A percentile compares a stretch with the other conserved stretches of the same genome.
Conservation (phyloP, 352 stramenopile genomes). For the Globisporangium polare region DNA sequence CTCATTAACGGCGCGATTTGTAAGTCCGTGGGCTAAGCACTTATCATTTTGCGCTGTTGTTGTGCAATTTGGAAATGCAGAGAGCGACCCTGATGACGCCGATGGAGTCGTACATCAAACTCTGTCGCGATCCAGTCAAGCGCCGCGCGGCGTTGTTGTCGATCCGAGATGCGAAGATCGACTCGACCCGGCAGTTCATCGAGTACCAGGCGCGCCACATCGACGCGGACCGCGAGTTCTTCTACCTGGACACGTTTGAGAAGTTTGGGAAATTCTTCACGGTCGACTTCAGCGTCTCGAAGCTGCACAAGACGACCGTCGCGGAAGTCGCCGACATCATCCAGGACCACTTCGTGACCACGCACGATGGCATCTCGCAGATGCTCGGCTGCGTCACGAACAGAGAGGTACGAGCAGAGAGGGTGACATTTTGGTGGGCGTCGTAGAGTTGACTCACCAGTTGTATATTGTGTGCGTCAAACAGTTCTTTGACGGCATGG, state of each 20-base stretch:
- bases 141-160: slow-evolving; percentile 36
- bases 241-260: slow-evolving; percentile 64
- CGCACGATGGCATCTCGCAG: slow-evolving; percentile 46
- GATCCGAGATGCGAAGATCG: slow-evolving; percentile 52
- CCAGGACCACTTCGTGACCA: slow-evolving; percentile 54
- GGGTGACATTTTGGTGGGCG: not conserved
- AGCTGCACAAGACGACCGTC: slow-evolving; percentile 38
- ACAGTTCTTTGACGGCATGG: slow-evolving; percentile 55
- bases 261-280: slow-evolving; percentile 69
- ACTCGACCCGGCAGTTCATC: slow-evolving; percentile 34
- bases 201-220: slow-evolving; percentile 45
- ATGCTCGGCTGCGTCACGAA: slow-evolving; percentile 56
- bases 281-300: slow-evolving; percentile 59
- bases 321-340: slow-evolving; percentile 45
- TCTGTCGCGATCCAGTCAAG: slow-evolving; percentile 32
- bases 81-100: slow-evolving; percentile 59
- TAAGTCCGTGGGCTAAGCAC: not conserved
- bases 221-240: slow-evolving; percentile 50
- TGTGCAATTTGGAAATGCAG: slow-evolving; percentile 18
- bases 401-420: slow-evolving; percentile 28
- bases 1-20: not conserved
- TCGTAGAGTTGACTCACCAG: not conserved
- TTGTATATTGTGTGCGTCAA: not conserved
- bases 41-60: not conserved
- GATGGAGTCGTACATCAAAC: slow-evolving; percentile 62